Percentiles rank a stretch among this genome's conserved stretches.
Conservation (phyloP, 1,284 basidiomycete species). For the Ustilago bromivora region DNA sequence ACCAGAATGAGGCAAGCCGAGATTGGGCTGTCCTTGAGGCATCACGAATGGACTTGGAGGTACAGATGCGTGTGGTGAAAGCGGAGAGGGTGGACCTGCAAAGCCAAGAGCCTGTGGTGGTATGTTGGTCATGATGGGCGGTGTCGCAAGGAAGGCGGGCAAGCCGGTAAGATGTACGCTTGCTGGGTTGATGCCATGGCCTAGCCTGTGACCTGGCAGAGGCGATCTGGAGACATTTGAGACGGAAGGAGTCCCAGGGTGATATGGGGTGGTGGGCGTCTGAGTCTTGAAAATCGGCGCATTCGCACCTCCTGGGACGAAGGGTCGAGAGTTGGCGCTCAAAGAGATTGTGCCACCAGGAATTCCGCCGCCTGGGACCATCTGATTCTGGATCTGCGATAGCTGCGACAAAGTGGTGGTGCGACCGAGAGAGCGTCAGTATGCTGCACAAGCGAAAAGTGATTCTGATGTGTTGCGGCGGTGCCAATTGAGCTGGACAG, state of each 20-base stretch:
- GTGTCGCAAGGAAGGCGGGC: slow-evolving; percentile 36
- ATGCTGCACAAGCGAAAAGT: neutral
- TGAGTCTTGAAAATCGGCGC: slow-evolving; percentile 20
- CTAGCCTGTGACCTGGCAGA: slow-evolving; percentile 21
- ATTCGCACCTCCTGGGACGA: slow-evolving; percentile 25
- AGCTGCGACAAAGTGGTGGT: slow-evolving; percentile 13
- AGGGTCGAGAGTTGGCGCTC: slow-evolving; percentile 39
- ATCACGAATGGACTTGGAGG: slow-evolving; percentile 25
- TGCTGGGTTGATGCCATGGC: slow-evolving; percentile 30
- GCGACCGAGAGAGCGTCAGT: slow-evolving; percentile 2
- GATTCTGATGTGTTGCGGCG: no score
- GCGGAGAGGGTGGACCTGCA: slow-evolving; percentile 35
- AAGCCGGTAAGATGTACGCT: slow-evolving; percentile 50
- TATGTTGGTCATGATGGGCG: slow-evolving; percentile 26
- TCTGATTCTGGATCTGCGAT: slow-evolving; percentile 47
- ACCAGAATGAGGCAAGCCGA: slow-evolving; percentile 11
- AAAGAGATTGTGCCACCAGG: slow-evolving; percentile 29
- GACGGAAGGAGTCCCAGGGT: neutral
- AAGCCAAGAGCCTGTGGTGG: slow-evolving; percentile 16
- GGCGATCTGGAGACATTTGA: slow-evolving; percentile 20
- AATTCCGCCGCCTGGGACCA: slow-evolving; percentile 14
- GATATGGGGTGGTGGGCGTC: slow-evolving; percentile 12
- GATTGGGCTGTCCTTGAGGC: slow-evolving; percentile 13
- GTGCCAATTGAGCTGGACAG: no score
- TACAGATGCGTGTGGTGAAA: slow-evolving; percentile 23